Evolutionary conservation across 257 asterid species (phyloP).

Genomic region (Lavandula angustifolia): DNA sequence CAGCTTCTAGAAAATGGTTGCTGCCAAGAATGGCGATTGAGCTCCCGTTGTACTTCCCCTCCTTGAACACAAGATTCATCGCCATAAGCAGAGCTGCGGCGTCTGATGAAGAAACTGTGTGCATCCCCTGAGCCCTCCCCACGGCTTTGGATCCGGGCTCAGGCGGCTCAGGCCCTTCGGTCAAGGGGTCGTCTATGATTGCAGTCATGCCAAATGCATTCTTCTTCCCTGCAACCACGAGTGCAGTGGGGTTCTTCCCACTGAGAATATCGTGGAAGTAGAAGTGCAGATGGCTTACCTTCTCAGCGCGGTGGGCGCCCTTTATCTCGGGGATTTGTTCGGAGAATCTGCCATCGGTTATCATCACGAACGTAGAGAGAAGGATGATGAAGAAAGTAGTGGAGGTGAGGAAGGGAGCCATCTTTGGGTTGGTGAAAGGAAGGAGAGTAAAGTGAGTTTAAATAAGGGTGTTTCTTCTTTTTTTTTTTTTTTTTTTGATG

Average conservation of each 20-base stretch:
- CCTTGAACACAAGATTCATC: conserved; percentile 40
- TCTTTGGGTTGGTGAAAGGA: conserved; percentile 15
- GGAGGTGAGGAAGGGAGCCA: conserved; percentile 33
- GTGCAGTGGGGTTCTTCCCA: conserved; percentile 46
- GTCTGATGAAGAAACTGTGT: conserved; percentile 35
- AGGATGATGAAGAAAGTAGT: conserved; percentile 26
- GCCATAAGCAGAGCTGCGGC: conserved; percentile 42
- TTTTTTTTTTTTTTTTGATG: too few species aligned
- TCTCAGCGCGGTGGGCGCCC: conserved; percentile 14
- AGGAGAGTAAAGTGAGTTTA: neutral
- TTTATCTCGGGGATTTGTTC: conserved; percentile 30
- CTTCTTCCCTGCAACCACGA: conserved; percentile 36
- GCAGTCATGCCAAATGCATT: conserved; percentile 43
- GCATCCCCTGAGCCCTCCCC: conserved; percentile 66
- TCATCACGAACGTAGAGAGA: conserved; percentile 18
- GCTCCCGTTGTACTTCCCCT: conserved; percentile 56
- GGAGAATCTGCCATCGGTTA: conserved; percentile 30
- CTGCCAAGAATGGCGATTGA: conserved; percentile 53
- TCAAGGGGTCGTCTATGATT: conserved; percentile 54
- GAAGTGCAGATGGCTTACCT: conserved; percentile 54
- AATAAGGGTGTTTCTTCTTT: neutral
- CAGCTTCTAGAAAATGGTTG: conserved; percentile 39
- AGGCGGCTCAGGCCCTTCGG: conserved; percentile 41
- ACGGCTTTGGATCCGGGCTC: conserved; percentile 43
- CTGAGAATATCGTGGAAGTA: conserved; percentile 55